phyloP scores from a whole-genome alignment of 371 early-diverging fungal genomes.

The Mucor sp. region DNA sequence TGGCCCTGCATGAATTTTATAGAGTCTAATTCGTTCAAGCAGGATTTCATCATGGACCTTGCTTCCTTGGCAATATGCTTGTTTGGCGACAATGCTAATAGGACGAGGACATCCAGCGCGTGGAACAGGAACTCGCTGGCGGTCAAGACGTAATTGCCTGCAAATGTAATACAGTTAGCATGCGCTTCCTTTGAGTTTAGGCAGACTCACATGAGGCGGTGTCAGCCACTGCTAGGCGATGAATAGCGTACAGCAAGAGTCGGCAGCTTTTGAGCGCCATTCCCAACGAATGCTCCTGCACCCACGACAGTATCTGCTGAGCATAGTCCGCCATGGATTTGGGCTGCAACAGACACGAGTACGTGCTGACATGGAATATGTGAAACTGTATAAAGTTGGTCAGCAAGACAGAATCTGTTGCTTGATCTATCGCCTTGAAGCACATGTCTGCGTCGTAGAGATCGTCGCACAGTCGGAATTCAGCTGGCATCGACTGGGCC shows the following conservation, averaged over 20 bases:
- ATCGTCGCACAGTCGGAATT: conserved; percentile 10
- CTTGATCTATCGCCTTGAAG: conserved; percentile 1
- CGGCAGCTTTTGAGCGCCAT: not conserved
- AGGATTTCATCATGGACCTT: not conserved
- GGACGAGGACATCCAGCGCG: conserved; percentile 8
- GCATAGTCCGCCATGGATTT: not conserved
- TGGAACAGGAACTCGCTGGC: conserved; percentile 2
- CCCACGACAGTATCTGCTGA: conserved; percentile 5
- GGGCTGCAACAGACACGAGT: conserved; percentile 18
- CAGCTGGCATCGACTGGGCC: not conserved
- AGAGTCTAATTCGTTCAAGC: not conserved
- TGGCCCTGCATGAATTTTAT: not conserved
- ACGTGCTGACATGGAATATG: not conserved
- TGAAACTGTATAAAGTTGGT: conserved; percentile 13
- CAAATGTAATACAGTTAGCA: no score
- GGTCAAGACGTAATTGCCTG: conserved; percentile 11
- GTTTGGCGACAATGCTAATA: conserved; percentile 1
- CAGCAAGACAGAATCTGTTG: not conserved
- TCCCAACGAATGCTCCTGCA: conserved; percentile 10
- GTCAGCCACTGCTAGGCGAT: not conserved
- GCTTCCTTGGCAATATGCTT: conserved; percentile 5
- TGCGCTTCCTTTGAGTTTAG: not conserved
- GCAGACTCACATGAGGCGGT: conserved; percentile 10
- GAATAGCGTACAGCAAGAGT: conserved; percentile 6
- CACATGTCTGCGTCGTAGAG: not conserved